A percentile compares a stretch with the other conserved stretches of the same genome.
Conservation (phyloP, 805 yeast genomes). For the Candida insectorum region DNA sequence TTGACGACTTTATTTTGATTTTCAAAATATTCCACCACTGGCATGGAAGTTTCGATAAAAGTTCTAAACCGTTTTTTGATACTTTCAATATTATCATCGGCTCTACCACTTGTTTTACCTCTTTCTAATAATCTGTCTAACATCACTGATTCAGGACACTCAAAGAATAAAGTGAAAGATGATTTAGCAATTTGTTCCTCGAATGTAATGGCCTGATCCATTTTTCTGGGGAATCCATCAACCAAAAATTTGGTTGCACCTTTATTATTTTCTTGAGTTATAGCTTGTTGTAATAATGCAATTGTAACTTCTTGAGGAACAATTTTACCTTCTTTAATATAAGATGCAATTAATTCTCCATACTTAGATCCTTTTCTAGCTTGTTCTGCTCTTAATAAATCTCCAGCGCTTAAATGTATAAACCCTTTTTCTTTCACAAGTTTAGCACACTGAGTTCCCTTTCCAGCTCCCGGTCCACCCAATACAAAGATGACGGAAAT, state of each 20-base stretch:
- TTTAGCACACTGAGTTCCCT: conserved; percentile 93
- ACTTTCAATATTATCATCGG: conserved; percentile 89
- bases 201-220: conserved; percentile 97
- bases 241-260: conserved; percentile 69
- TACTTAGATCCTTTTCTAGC: conserved; percentile 73
- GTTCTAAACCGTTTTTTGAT: conserved; percentile 86
- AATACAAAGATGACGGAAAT: conserved; percentile 83
- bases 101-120: conserved; percentile 92
- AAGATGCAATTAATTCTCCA: conserved; percentile 81
- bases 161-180: conserved; percentile 69
- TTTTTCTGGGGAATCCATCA: conserved; percentile 96
- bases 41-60: conserved; percentile 86
- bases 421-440: conserved; percentile 78
- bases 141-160: conserved; percentile 83
- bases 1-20: conserved; percentile 72
- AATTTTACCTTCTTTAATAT: conserved; percentile 82
- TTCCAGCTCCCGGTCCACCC: conserved; percentile 98
- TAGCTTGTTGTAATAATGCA: conserved; percentile 78
- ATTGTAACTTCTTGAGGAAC: conserved; percentile 94
- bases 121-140: conserved; percentile 78
- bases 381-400: conserved; percentile 90
- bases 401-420: conserved; percentile 95
- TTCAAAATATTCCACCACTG: conserved; percentile 83
- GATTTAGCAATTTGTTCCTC: conserved; percentile 75
- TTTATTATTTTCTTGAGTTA: conserved; percentile 46